These are phyloP conservation scores for Pezicula carpinea DNA, from an alignment of 2,329 filamentous ascomycete species.

Conservation along the genomic window DNA sequence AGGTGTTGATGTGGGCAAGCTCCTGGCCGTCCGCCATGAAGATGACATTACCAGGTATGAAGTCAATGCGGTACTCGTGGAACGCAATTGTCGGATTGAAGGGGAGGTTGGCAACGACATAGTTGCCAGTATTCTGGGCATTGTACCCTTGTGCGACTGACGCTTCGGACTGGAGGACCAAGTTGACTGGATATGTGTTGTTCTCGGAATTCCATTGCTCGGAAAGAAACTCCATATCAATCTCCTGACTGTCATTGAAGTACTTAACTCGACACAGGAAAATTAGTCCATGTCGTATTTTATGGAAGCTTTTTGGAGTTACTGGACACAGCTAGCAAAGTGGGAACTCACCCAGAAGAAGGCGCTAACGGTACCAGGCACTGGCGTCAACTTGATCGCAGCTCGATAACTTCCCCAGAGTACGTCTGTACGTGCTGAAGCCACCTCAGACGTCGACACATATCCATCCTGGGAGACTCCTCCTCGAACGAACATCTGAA, in stretches of 20 bases:
- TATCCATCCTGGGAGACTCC: constrained; percentile 40
- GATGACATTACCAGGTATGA: constrained; percentile 53
- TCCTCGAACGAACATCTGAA: constrained; percentile 51
- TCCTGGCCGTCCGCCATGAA: constrained; percentile 64
- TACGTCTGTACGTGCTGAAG: constrained; percentile 55
- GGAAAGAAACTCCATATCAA: constrained; percentile 77
- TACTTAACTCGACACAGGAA: constrained; percentile 44
- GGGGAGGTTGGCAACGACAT: constrained; percentile 50
- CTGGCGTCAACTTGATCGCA: constrained; percentile 51
- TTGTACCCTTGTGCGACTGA: constrained; percentile 57
- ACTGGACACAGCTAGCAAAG: no score
- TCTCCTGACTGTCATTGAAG: constrained; percentile 73
- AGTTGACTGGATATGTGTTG: constrained; percentile 57
- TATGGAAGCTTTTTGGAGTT: no score
- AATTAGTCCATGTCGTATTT: neutral
- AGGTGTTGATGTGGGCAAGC: constrained; percentile 51
- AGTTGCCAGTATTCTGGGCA: constrained; percentile 54
- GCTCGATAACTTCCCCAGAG: constrained; percentile 66
- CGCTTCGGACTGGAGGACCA: constrained; percentile 67
- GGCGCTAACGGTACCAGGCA: constrained; percentile 58
- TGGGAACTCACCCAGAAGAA: constrained; percentile 71
- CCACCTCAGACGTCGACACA: constrained; percentile 61
- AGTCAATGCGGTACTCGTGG: constrained; percentile 80
- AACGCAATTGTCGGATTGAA: constrained; percentile 63
- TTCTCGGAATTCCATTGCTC: constrained; percentile 51